Evolutionary conservation across 148 eudicot species (phyloP).

Genomic region (Rheum nobile): DNA sequence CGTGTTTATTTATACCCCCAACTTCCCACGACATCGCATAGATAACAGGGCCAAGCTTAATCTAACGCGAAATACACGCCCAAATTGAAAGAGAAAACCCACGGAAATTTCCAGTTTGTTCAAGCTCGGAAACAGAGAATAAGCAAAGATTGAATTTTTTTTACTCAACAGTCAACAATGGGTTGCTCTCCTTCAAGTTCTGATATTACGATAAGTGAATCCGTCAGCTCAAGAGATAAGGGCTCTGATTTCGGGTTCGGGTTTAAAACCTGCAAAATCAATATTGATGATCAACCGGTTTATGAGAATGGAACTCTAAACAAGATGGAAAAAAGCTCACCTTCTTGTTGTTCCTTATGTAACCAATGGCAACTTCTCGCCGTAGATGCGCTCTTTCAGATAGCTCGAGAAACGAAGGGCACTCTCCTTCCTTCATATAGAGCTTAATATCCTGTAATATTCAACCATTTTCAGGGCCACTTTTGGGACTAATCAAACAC

Average conservation of each 20-base stretch:
- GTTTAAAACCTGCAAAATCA: slow-evolving; percentile 58
- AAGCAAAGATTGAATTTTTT: not conserved
- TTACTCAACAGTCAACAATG: slow-evolving; percentile 9
- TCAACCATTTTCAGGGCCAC: not conserved
- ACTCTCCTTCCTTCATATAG: slow-evolving; percentile 77
- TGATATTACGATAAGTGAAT: slow-evolving; percentile 80
- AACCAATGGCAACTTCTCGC: slow-evolving; percentile 91
- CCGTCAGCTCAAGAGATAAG: slow-evolving; percentile 44
- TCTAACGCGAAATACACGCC: too few species aligned
- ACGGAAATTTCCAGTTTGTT: not conserved
- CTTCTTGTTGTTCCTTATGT: slow-evolving; percentile 62
- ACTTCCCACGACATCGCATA: too few species aligned
- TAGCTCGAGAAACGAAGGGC: slow-evolving; percentile 67
- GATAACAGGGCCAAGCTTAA: not conserved
- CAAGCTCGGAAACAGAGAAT: not conserved
- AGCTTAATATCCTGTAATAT: slow-evolving; percentile 45
- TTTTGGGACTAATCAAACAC: not conserved
- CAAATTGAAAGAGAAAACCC: not conserved
- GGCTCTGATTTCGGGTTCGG: slow-evolving; percentile 75
- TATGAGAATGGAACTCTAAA: not conserved
- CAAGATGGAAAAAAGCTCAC: slow-evolving; percentile 15
- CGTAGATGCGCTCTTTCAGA: slow-evolving; percentile 77
- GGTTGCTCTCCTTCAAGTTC: slow-evolving; percentile 94
- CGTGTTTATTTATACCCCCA: too few species aligned
- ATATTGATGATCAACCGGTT: not conserved